Evolutionary conservation across 176 grass and related monocot species (phyloP).

Genomic region (Saccharum officinarum): DNA sequence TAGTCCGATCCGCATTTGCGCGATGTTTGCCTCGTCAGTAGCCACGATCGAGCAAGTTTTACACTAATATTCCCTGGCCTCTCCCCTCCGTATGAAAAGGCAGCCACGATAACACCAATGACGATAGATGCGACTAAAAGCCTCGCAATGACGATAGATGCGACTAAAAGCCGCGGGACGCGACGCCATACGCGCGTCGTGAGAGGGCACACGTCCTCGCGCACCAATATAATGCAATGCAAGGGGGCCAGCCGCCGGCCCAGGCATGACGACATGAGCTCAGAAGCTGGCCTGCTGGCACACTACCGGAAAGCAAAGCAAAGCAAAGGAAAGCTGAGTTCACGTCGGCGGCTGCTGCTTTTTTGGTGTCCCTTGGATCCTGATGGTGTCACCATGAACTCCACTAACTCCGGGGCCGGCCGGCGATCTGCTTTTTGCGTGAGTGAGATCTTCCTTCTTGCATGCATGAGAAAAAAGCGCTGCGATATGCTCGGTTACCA

Average conservation of each 20-base stretch:
- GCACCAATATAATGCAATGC: background rate
- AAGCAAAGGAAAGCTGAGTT: constrained; percentile 9
- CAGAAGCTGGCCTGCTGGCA: background rate
- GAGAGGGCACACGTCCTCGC: constrained; percentile 3
- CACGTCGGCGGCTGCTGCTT: too few relatives aligned
- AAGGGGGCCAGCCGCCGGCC: background rate
- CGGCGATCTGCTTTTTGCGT: background rate
- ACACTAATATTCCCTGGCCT: background rate
- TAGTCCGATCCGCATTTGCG: background rate
- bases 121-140: background rate
- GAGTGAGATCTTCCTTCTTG: background rate
- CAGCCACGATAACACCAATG: background rate
- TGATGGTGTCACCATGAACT: constrained; percentile 27
- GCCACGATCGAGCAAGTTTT: background rate
- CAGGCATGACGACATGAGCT: background rate
- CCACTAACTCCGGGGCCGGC: background rate
- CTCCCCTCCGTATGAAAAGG: background rate
- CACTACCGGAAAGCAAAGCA: background rate
- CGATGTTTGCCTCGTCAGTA: constrained; percentile 32
- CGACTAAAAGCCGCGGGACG: background rate
- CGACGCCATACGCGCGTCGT: constrained; percentile 5
- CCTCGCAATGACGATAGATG: background rate
- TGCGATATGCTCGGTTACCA: background rate
- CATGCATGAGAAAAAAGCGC: background rate
- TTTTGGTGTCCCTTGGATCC: background rate